Percentiles rank a stretch among this genome's conserved stretches.
phyloP scores from a whole-genome alignment of 345 rosid species.

The Eucalyptus polybractea region DNA sequence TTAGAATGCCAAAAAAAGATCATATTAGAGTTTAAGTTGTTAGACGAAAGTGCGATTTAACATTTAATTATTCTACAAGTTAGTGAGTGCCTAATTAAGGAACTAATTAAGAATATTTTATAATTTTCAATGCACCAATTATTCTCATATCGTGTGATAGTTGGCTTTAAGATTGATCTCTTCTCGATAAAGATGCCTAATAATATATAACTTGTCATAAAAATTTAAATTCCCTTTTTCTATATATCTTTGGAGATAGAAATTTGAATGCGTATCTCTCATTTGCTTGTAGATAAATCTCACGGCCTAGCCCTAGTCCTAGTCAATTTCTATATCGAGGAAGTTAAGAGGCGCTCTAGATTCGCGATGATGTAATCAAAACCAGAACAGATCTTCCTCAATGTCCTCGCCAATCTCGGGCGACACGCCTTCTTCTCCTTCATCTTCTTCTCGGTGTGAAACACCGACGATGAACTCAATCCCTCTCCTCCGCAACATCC shows the following conservation, averaged over 20 bases:
- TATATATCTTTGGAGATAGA: neutral
- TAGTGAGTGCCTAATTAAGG: neutral
- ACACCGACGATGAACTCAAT: neutral
- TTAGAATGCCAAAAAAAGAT: too few species aligned
- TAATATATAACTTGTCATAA: neutral
- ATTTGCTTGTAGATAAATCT: neutral
- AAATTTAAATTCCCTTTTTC: neutral
- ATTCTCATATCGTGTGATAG: neutral
- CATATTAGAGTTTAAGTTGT: too few species aligned
- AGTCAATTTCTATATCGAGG: neutral
- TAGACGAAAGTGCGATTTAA: fast-evolving
- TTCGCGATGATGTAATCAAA: neutral
- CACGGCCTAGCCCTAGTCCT: neutral
- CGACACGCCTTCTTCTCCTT: neutral
- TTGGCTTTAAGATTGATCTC: neutral
- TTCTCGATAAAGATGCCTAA: neutral
- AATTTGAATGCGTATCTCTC: neutral
- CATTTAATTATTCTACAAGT: too few species aligned
- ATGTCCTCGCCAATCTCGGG: neutral
- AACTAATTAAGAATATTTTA: too few species aligned
- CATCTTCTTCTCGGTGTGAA: neutral
- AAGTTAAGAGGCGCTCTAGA: neutral
- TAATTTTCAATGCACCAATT: neutral
- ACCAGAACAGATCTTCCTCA: neutral
- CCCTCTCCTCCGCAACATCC: neutral